Percentiles rank a stretch among this genome's conserved stretches.
These are phyloP conservation scores for Blastobotrys proliferans DNA, from an alignment of 1,139 yeast genomes.

Conservation along the genomic window DNA sequence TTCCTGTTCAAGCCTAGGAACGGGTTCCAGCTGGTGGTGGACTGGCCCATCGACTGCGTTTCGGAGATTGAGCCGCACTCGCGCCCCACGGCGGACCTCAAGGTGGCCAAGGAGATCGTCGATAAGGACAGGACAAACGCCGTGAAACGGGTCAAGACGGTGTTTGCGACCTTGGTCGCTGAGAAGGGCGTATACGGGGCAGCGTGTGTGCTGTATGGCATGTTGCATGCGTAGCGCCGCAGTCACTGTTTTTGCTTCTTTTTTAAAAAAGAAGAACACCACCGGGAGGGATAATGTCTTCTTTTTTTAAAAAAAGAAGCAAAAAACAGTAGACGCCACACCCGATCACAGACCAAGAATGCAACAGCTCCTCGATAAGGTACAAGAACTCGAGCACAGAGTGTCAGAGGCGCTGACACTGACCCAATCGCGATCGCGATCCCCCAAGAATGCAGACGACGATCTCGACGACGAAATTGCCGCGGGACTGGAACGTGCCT, in stretches of 20 bases:
- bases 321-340: background rate
- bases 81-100: conserved; percentile 12
- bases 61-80: conserved; percentile 4
- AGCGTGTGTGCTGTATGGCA: conserved; percentile 18
- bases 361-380: background rate
- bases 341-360: no score
- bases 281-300: no score
- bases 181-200: conserved; percentile 21
- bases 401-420: conserved; percentile 5
- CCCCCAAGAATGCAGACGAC: background rate
- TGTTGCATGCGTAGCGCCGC: conserved; percentile 5
- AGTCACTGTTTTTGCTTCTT: no score
- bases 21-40: conserved; percentile 9
- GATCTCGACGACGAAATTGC: background rate
- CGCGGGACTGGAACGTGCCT: conserved; percentile 6
- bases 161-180: conserved; percentile 17
- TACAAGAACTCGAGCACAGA: conserved; percentile 5
- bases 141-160: conserved; percentile 10
- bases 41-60: conserved; percentile 11
- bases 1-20: conserved; percentile 15
- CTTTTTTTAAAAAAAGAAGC: background rate
- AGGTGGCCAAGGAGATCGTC: conserved; percentile 2
- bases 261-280: no score
- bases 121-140: conserved; percentile 11
- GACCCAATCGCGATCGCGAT: background rate